Base-by-base conservation (phyloP, 331 rosid species). In the Ulmus americana region DNA sequence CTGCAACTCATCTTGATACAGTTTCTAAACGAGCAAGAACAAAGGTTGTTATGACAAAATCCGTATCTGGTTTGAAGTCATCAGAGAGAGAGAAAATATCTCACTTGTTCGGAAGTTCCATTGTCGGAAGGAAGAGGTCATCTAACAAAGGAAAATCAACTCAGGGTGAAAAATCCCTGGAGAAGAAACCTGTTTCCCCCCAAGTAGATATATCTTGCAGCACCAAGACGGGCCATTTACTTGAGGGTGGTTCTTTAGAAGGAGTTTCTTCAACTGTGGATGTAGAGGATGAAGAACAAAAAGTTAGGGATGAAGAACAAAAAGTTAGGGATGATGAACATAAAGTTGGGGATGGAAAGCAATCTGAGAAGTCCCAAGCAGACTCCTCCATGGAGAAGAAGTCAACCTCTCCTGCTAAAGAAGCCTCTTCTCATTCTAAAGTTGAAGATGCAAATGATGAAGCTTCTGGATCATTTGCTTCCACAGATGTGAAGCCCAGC, bases 21-120 rank as follows among this genome's bases (percentile, higher is more conserved):
- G 80, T 94, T 80, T 83, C 97, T 40, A 94, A 84, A 76, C 90
- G 96, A 73, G 97, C 97, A 45, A 94, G 99, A 76, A 87, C 99
- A 39, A 90, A 90, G 75, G 65, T 74, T 59, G 85, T 77, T 48
- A 38, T 75, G 54, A 39, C 81, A 47, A 90, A 85, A 74, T 70
- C 87, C 46, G 86, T 82, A 78, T 77, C 71, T 76, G 91, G 75
- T 77, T 76, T 65, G 18, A 84, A 74, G 88, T 75, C 95, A 60
- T 67, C 88, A 64, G 84, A 75, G 58, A 68, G 79, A 58, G 92
- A 78, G 39, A 87, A 87, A 67, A 86, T 85, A 48, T 83, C 98
- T 18, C 85, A 69, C 54, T 79, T 87, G 60, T 94, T 94, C 12
- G 99, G 97, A 67, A 85, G 74, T 76, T 77, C 90, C 45, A 82